Conservation (phyloP, 371 early-diverging fungal genomes). For the Actinomortierella wolfii region DNA sequence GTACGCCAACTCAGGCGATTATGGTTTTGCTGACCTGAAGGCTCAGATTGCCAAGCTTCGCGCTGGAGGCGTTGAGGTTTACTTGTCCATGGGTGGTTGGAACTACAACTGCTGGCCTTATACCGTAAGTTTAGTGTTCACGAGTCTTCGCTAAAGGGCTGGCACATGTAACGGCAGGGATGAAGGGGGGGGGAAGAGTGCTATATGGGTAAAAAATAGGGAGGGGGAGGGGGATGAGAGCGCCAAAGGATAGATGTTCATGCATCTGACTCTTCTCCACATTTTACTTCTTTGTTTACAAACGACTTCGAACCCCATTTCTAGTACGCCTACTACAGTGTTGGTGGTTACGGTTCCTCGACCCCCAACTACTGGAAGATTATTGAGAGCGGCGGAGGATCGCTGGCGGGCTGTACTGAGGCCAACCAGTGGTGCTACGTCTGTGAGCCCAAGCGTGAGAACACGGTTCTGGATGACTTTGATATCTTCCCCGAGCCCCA, state of each 20-base stretch:
- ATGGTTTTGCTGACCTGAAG: slow-evolving; percentile 45
- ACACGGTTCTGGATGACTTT: slow-evolving; percentile 35
- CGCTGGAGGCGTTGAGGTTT: slow-evolving; percentile 38
- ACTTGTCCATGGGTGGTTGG: slow-evolving; percentile 46
- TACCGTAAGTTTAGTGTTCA: slow-evolving; percentile 6
- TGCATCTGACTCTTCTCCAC: too few species aligned
- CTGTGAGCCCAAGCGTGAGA: slow-evolving; percentile 40
- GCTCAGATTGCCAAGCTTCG: slow-evolving; percentile 21
- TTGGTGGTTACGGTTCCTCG: slow-evolving; percentile 43
- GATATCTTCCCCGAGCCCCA: slow-evolving; percentile 48
- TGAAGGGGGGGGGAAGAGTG: too few species aligned
- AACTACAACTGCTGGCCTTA: slow-evolving; percentile 46
- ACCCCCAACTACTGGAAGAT: slow-evolving; percentile 49
- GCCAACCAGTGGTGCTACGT: slow-evolving; percentile 48
- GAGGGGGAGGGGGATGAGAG: too few species aligned
- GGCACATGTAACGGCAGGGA: too few species aligned
- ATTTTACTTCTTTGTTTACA: neutral
- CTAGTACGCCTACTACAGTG: slow-evolving; percentile 44
- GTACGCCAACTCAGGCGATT: slow-evolving; percentile 33
- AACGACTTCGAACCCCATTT: too few species aligned
- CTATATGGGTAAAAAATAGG: too few species aligned
- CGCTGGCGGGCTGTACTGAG: slow-evolving; percentile 31
- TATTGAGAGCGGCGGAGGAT: slow-evolving; percentile 28
- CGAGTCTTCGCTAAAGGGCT: too few species aligned
- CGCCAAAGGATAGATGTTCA: too few species aligned